Evolutionary conservation across 75 land plant species (phyloP), one percentile per base, ranked within the genome.

Genomic region (Sequoiadendron giganteum): DNA sequence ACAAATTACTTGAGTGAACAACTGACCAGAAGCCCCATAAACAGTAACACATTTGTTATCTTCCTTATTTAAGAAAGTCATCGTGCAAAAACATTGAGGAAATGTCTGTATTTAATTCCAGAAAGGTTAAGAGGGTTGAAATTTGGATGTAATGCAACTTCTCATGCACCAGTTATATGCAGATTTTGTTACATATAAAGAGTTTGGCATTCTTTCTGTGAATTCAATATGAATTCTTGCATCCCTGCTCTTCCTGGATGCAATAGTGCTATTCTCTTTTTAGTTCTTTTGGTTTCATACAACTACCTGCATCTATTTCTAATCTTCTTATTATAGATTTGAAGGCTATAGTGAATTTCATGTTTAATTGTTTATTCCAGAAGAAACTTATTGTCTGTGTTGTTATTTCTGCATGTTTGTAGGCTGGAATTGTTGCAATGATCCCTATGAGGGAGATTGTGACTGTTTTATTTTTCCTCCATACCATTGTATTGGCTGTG

Each of bases 381-480:
- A 75, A 75, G 77, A 39, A 75, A 30, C 77, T 75, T 39, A 75
- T 75, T 32, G 38, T 75, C n/a, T 75, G 39, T 75, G 14, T 75
- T 75, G 8, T 21, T 34, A 32, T 34, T 75, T 34, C 39, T 75
- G 38, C 38, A 32, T 32, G n/a, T 34, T 75, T 75, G 77, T 75
- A 75, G 77, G 77, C 39, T 75, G 77, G 38, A 75, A 75, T 30
- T 75, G 14, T 75, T 75, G 77, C 77, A 75, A 65, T 65, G 70
- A 75, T 75, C 77, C 77, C 77, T 75, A 16, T 75, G 34, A 75
- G 77, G 77, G 77, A 75, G 14, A 11, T 75, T 75, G 77, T 75
- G 16, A 75, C 77, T 75, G 77, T 75, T 75, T 34, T 34, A 75
- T 75, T 75, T 34, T 34, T 75, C 77, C 77, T 75, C 38, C 77